These are phyloP conservation scores for Heliamphora ciliata DNA, from an alignment of 179 eudicot species.

Conservation along the genomic window DNA sequence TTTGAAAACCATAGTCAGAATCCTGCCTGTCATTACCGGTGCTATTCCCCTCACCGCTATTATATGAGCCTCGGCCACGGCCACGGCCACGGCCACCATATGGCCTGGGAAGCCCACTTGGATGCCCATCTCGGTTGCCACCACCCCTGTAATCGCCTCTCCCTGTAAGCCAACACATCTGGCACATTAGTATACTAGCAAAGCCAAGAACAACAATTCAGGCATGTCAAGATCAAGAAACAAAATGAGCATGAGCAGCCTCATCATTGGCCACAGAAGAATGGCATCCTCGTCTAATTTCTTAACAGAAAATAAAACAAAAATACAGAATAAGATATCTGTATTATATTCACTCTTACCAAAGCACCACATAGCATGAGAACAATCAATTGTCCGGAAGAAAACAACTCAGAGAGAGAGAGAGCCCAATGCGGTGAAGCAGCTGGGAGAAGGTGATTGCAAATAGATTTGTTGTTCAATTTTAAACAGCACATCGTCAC, in stretches of 20 bases:
- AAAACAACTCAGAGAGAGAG: neutral
- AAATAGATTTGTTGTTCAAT: neutral
- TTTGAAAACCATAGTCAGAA: conserved; percentile 36
- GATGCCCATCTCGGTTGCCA: conserved; percentile 53
- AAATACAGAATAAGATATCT: neutral
- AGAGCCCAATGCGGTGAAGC: neutral
- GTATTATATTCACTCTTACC: neutral
- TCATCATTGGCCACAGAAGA: neutral
- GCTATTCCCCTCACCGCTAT: conserved; percentile 36
- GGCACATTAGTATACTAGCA: neutral
- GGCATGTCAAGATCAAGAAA: neutral
- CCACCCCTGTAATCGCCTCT: conserved; percentile 56
- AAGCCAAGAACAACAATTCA: neutral
- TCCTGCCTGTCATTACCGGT: conserved; percentile 35
- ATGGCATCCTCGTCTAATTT: neutral
- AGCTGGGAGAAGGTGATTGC: neutral
- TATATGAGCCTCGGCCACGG: conserved; percentile 46
- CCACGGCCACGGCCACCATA: conserved; percentile 64
- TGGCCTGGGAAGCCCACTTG: conserved; percentile 70
- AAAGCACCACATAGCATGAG: neutral
- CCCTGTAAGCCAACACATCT: conserved; percentile 32
- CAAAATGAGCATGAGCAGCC: neutral
- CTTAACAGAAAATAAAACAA: neutral
- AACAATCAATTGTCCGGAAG: neutral
- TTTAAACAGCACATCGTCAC: no score